Percentiles rank a stretch among this genome's conserved stretches.
These are phyloP conservation scores for Sequoia sempervirens DNA, from an alignment of 75 land plant species.

Conservation along the genomic window DNA sequence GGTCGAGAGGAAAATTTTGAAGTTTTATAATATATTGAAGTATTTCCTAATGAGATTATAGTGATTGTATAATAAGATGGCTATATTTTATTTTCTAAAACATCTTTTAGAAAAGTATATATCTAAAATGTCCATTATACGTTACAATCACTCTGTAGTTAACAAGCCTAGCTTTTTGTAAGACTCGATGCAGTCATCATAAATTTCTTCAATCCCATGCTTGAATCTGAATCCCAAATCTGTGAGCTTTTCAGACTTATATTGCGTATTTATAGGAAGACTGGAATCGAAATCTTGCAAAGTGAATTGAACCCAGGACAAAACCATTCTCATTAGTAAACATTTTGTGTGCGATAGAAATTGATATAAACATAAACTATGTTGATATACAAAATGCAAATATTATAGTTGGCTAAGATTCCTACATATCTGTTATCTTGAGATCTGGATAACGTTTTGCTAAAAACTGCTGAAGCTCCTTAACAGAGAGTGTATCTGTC, in stretches of 20 bases:
- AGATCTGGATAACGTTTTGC: conserved; percentile 6
- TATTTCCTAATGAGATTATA: no score
- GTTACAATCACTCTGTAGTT: background rate
- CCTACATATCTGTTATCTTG: conserved; percentile 8
- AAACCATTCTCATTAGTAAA: background rate
- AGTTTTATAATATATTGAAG: no score
- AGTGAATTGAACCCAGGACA: background rate
- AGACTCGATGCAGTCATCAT: conserved; percentile 8
- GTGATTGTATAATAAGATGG: no score
- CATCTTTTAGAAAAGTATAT: background rate
- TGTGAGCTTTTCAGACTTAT: conserved; percentile 30
- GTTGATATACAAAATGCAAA: background rate
- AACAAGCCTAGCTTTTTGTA: background rate
- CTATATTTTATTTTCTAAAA: no score
- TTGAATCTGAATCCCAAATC: conserved; percentile 46
- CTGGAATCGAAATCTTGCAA: background rate
- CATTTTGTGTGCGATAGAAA: background rate
- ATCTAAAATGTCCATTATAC: conserved; percentile 29
- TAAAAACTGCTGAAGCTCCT: background rate
- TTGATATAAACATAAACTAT: background rate
- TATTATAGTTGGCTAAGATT: background rate
- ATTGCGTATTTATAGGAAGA: conserved; percentile 6
- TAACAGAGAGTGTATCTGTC: background rate
- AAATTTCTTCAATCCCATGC: conserved; percentile 5
- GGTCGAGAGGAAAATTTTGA: no score